Percentiles rank a stretch among this genome's conserved stretches.
phyloP scores from a whole-genome alignment of 2,329 filamentous ascomycete genomes.

The Colletotrichum ledebouriae region DNA sequence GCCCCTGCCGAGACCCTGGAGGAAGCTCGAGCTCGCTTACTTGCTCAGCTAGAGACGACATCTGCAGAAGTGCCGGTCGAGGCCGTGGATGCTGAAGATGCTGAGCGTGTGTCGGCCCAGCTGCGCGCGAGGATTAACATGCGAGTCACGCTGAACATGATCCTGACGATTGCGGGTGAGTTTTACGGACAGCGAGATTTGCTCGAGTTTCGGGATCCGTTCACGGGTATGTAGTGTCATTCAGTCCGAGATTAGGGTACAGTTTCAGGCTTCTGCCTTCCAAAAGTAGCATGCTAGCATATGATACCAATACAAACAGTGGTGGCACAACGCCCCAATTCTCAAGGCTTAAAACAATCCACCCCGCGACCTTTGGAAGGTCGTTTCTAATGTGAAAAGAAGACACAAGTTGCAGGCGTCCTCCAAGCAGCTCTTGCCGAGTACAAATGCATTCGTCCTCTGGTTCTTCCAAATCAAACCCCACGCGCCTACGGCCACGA shows the following conservation, averaged over 20 bases:
- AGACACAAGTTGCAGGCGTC: slow-evolving; percentile 31
- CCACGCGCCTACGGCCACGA: slow-evolving; percentile 13
- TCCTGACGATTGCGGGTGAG: slow-evolving; percentile 88
- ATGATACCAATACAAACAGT: slow-evolving; percentile 32
- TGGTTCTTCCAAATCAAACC: slow-evolving; percentile 3
- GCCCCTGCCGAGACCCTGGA: slow-evolving; percentile 54
- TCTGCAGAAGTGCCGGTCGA: slow-evolving; percentile 48
- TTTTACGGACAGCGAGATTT: slow-evolving; percentile 91
- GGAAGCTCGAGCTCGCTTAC: slow-evolving; percentile 62
- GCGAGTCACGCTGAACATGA: slow-evolving; percentile 89
- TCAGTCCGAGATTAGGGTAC: not conserved
- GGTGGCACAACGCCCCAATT: slow-evolving; percentile 9
- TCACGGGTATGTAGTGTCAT: slow-evolving; percentile 57
- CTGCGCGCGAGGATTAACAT: slow-evolving; percentile 62
- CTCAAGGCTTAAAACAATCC: slow-evolving; percentile 16
- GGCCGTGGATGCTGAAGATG: slow-evolving; percentile 27
- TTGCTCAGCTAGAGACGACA: slow-evolving; percentile 57
- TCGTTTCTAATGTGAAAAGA: not conserved
- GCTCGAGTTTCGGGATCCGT: slow-evolving; percentile 78
- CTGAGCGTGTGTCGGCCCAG: slow-evolving; percentile 35
- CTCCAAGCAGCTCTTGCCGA: slow-evolving; percentile 45
- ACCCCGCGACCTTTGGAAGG: not conserved
- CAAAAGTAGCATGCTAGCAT: slow-evolving; percentile 21
- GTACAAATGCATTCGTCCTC: slow-evolving; percentile 34
- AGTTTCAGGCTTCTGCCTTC: slow-evolving; percentile 13